Conservation (phyloP, 2,329 filamentous ascomycete genomes). For the Stenocarpella maydis region DNA sequence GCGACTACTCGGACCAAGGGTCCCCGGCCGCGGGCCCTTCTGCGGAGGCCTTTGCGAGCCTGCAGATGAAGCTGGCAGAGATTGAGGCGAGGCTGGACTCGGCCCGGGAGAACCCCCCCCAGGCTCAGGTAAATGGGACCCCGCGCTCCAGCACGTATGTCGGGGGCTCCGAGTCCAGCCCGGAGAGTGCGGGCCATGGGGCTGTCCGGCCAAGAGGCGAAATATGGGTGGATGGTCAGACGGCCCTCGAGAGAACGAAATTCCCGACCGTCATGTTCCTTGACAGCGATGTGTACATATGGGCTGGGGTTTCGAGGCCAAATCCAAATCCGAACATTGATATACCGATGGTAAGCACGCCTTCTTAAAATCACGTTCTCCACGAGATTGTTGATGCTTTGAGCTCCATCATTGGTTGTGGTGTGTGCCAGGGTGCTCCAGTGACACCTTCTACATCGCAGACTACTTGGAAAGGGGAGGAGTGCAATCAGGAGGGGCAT, state of each 20-base stretch:
- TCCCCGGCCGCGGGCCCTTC: constrained; percentile 46
- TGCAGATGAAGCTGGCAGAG: constrained; percentile 48
- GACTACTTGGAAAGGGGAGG: neutral
- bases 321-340: constrained; percentile 48
- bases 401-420: neutral
- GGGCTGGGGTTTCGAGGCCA: constrained; percentile 47
- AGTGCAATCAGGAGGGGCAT: neutral
- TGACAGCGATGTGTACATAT: constrained; percentile 51
- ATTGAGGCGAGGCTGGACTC: constrained; percentile 48
- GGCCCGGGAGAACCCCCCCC: neutral
- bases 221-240: constrained; percentile 37
- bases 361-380: neutral
- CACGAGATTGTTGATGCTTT: neutral
- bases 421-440: neutral
- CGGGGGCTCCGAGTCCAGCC: neutral
- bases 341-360: constrained; percentile 48
- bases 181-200: neutral
- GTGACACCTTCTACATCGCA: constrained; percentile 12
- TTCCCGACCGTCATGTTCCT: constrained; percentile 56
- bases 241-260: constrained; percentile 35
- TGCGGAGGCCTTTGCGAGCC: constrained; percentile 49
- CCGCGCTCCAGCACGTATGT: constrained; percentile 6
- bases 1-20: constrained; percentile 51
- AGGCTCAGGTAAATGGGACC: neutral
- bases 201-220: constrained; percentile 27